These are phyloP conservation scores for Coix lacrymajobi DNA, from an alignment of 176 grass and related monocot species.

Conservation along the genomic window DNA sequence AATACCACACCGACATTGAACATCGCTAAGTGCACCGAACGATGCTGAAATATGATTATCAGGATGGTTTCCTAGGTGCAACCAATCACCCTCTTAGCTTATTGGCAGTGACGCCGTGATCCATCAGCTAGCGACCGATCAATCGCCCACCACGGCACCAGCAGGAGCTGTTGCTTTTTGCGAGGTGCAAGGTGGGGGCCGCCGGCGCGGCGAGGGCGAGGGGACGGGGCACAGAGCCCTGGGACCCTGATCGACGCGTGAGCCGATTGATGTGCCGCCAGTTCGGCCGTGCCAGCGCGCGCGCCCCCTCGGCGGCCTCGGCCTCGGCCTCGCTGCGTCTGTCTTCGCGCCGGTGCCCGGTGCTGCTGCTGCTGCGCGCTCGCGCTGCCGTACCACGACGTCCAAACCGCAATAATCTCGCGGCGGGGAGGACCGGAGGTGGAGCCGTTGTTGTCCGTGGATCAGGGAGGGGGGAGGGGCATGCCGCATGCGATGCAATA, in stretches of 20 bases:
- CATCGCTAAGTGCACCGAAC: too few species aligned
- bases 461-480: neutral
- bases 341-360: too few species aligned
- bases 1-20: too few species aligned
- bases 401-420: neutral
- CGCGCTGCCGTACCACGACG: neutral
- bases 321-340: neutral
- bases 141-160: neutral
- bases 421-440: neutral
- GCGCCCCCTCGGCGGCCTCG: too few species aligned
- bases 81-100: too few species aligned
- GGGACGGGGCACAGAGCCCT: neutral
- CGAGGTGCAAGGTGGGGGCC: neutral
- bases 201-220: neutral
- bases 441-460: neutral
- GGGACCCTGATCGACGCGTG: neutral
- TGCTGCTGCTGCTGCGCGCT: neutral
- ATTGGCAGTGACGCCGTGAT: neutral
- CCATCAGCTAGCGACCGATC: neutral
- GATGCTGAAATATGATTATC: too few species aligned
- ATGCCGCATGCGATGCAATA: neutral
- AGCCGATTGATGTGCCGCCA: slow-evolving; percentile 17
- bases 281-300: slow-evolving; percentile 7
- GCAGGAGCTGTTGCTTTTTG: neutral
- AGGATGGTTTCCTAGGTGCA: too few species aligned